A percentile compares a stretch with the other conserved stretches of the same genome.
Conservation (phyloP, 2,329 filamentous ascomycete genomes). For the Nemania abortiva region DNA sequence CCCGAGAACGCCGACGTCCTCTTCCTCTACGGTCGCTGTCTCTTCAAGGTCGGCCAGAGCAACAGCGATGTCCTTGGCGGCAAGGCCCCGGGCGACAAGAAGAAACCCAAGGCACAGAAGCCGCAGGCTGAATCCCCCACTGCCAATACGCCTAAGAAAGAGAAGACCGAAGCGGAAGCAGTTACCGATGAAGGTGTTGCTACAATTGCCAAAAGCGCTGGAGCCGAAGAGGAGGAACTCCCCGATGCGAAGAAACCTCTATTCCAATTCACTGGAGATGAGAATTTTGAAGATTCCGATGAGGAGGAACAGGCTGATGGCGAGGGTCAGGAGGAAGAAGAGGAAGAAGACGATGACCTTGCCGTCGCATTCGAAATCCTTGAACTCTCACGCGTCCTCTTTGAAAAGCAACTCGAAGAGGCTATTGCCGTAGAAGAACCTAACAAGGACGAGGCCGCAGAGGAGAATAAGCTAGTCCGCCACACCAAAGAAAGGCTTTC, state of each 20-base stretch:
- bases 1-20: slow-evolving; percentile 93
- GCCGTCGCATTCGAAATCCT: slow-evolving; percentile 86
- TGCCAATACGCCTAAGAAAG: slow-evolving; percentile 53
- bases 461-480: slow-evolving; percentile 58
- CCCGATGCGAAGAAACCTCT: slow-evolving; percentile 75
- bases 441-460: slow-evolving; percentile 44
- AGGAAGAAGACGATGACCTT: slow-evolving; percentile 78
- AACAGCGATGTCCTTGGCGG: slow-evolving; percentile 95
- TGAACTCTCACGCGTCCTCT: slow-evolving; percentile 79
- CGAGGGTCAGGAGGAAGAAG: slow-evolving; percentile 59
- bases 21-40: slow-evolving; percentile 91
- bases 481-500: slow-evolving; percentile 87
- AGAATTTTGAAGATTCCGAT: slow-evolving; percentile 89
- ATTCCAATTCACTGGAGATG: slow-evolving; percentile 94
- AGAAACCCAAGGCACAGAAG: slow-evolving; percentile 57
- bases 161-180: slow-evolving; percentile 57
- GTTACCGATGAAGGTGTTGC: slow-evolving; percentile 61
- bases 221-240: slow-evolving; percentile 54
- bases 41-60: slow-evolving; percentile 93
- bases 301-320: slow-evolving; percentile 69
- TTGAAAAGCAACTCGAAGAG: slow-evolving; percentile 65
- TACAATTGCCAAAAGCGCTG: slow-evolving; percentile 58
- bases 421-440: slow-evolving; percentile 54
- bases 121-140: slow-evolving; percentile 55
- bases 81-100: slow-evolving; percentile 72